These are phyloP conservation scores for Bacterosira constricta DNA, from an alignment of 108 stramenopile genomes.

Conservation along the genomic window DNA sequence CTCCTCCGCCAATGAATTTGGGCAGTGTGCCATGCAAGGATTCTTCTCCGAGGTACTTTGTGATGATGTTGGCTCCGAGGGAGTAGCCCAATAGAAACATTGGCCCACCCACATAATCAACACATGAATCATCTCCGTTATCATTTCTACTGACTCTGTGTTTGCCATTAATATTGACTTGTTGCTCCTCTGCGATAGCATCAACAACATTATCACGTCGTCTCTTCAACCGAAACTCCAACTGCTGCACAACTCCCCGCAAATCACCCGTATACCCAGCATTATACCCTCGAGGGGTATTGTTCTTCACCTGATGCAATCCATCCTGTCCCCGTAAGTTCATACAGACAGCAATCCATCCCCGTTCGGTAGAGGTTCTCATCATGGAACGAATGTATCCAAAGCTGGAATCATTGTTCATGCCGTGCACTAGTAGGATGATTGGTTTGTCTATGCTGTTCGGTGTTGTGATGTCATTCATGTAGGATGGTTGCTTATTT, in stretches of 20 bases:
- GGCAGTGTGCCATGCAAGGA: slow-evolving; percentile 75
- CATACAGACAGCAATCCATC: slow-evolving; percentile 81
- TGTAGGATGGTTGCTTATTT: slow-evolving; percentile 12
- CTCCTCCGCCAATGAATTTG: slow-evolving; percentile 72
- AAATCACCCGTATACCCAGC: slow-evolving; percentile 84
- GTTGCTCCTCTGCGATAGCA: not conserved
- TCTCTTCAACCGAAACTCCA: slow-evolving; percentile 55
- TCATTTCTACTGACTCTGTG: not conserved
- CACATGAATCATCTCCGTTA: slow-evolving; percentile 2
- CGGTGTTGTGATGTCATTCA: slow-evolving; percentile 32
- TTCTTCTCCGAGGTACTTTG: slow-evolving; percentile 90
- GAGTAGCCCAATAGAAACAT: slow-evolving; percentile 81
- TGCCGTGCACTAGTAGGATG: slow-evolving; percentile 79
- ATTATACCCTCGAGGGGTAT: slow-evolving; percentile 78
- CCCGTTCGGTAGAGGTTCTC: slow-evolving; percentile 70
- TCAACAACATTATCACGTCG: not conserved
- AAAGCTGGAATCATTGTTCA: slow-evolving; percentile 89
- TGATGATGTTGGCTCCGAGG: slow-evolving; percentile 80
- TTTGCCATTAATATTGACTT: not conserved
- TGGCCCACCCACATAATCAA: slow-evolving; percentile 45
- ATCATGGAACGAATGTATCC: slow-evolving; percentile 84
- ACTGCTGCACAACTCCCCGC: slow-evolving; percentile 60
- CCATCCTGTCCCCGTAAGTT: slow-evolving; percentile 85
- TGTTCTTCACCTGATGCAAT: slow-evolving; percentile 36
- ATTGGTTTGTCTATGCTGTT: slow-evolving; percentile 60